phyloP scores from a whole-genome alignment of 2,329 filamentous ascomycete genomes.

The Dactylonectria macrodidyma region DNA sequence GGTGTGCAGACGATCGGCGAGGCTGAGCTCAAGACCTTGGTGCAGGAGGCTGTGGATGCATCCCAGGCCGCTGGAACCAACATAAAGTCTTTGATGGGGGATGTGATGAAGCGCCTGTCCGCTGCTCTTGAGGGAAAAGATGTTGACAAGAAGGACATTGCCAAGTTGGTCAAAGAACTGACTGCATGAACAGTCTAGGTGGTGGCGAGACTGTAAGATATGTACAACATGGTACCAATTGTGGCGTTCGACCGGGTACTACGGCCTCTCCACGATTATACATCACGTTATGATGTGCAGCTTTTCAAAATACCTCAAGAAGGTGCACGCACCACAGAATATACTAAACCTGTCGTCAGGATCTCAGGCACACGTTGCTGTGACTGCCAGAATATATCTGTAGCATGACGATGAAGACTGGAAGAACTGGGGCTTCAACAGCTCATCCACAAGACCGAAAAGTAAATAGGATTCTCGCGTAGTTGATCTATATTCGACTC shows the following conservation, averaged over 20 bases:
- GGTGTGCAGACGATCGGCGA: slow-evolving; percentile 71
- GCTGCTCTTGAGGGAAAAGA: slow-evolving; percentile 72
- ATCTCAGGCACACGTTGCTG: neutral
- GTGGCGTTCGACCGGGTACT: slow-evolving; percentile 19
- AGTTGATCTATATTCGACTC: no score
- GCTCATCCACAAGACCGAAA: no score
- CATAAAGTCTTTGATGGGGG: slow-evolving; percentile 67
- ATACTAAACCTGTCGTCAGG: neutral
- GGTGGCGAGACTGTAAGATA: slow-evolving; percentile 39
- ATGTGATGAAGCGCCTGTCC: slow-evolving; percentile 75
- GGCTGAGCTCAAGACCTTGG: slow-evolving; percentile 70
- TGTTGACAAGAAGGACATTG: slow-evolving; percentile 74
- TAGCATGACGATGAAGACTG: no score
- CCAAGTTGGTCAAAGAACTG: slow-evolving; percentile 71
- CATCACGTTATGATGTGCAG: slow-evolving; percentile 25
- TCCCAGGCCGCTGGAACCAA: slow-evolving; percentile 62
- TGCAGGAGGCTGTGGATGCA: slow-evolving; percentile 66
- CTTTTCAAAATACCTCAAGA: slow-evolving; percentile 7
- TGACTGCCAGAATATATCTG: no score
- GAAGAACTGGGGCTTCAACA: no score
- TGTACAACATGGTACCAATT: slow-evolving; percentile 42
- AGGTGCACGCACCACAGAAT: neutral
- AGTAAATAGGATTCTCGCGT: no score
- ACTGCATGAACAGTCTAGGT: slow-evolving; percentile 31
- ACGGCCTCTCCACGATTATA: slow-evolving; percentile 31